Evolutionary conservation across 164 flowering plant species (phyloP), one percentile per base, ranked within the genome.

Genomic region (Vitis rotundifolia): DNA sequence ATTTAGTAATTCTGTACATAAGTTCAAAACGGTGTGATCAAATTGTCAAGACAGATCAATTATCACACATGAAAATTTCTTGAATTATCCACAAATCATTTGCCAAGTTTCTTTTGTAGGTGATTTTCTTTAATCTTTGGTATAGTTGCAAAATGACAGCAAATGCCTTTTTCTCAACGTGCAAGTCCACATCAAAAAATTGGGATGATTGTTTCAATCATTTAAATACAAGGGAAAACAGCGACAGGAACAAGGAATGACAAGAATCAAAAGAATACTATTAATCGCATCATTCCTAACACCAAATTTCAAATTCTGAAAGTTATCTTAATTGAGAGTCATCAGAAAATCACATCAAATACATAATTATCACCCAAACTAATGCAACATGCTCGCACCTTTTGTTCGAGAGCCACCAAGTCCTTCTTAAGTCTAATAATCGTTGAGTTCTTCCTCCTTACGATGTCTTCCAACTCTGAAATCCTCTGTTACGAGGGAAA

Each of bases 371-470:
- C 59, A 57, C 11, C 14, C 59, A 19, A 19, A 1, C 10, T 5
- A 22, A 57, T 57, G 59, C 19, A 5, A 16, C n/a, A 57, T 57
- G 26, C 26, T 55, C 75, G 68, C 63, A 90, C 97, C 97, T 94
- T 86, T 71, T 89, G 91, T 73, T 92, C 98, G 10, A 92, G 85
- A 65, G 86, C 80, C 60, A 77, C 58, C 82, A 87, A 74, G 73
- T 94, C 97, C 82, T 88, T 92, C 81, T 81, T 88, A 50, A 92
- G 76, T 69, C 78, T 89, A 61, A 81, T 80, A 68, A 92, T 87
- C 12, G 73, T 78, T 73, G 73, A 68, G 71, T 87, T 90, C 80
- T 94, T 94, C 79, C 93, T 82, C 5, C 82, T 84, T 47, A 94
- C 77, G 5, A 89, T 77, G 55, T 88, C 94, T 82, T 94, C 98